Conservation (phyloP, 1,139 yeast species). For the Barnettozyma hawaiiensis region DNA sequence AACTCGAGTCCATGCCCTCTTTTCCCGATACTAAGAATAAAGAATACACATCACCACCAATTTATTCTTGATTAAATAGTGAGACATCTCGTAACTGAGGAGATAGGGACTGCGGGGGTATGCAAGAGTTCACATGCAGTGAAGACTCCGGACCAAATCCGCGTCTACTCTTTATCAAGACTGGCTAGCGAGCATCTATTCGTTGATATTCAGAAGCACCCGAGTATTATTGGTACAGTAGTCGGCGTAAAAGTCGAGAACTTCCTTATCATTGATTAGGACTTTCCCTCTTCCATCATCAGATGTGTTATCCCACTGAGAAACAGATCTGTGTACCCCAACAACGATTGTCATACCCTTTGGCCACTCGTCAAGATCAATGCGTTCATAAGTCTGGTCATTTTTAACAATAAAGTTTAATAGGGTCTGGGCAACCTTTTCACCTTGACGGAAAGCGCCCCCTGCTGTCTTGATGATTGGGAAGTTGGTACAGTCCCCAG, state of each 20-base stretch:
- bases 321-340: constrained; percentile 17
- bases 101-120: too few relatives aligned
- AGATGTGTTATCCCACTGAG: constrained; percentile 21
- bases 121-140: too few relatives aligned
- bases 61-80: too few relatives aligned
- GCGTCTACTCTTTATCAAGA: too few relatives aligned
- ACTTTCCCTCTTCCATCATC: constrained; percentile 19
- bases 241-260: constrained; percentile 19
- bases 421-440: constrained; percentile 16
- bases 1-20: too few relatives aligned
- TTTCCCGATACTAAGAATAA: too few relatives aligned
- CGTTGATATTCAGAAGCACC: constrained; percentile 11
- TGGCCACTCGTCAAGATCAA: constrained; percentile 18
- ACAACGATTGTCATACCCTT: constrained; percentile 25
- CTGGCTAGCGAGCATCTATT: constrained; percentile 2
- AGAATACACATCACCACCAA: too few relatives aligned
- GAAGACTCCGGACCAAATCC: too few relatives aligned
- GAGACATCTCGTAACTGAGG: too few relatives aligned
- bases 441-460: constrained; percentile 24
- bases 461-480: constrained; percentile 26
- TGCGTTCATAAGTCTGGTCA: constrained; percentile 12
- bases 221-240: constrained; percentile 19
- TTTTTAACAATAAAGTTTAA: constrained; percentile 15
- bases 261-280: constrained; percentile 11
- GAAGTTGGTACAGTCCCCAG: constrained; percentile 27